A percentile compares a stretch with the other conserved stretches of the same genome.
Conservation (phyloP, 2,329 filamentous ascomycete genomes). For the Botrytis paeoniae region DNA sequence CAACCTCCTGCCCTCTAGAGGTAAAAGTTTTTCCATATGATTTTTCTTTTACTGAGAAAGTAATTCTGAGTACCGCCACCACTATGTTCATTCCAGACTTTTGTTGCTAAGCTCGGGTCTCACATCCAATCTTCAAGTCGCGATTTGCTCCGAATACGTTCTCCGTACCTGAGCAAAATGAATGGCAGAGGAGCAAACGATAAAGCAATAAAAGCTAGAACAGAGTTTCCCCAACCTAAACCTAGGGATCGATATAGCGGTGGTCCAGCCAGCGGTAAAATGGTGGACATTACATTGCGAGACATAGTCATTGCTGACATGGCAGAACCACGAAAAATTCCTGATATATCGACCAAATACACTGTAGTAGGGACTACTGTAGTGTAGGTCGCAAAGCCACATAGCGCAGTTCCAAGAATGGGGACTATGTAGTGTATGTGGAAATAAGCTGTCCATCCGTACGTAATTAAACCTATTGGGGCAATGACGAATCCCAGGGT, state of each 20-base stretch:
- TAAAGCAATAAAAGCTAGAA: slow-evolving; percentile 40
- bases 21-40: no score
- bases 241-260: slow-evolving; percentile 28
- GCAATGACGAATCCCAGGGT: slow-evolving; percentile 50
- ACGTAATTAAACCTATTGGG: slow-evolving; percentile 53
- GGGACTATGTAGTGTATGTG: slow-evolving; percentile 52
- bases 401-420: slow-evolving; percentile 52
- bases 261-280: slow-evolving; percentile 38
- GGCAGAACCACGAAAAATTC: slow-evolving; percentile 33
- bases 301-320: slow-evolving; percentile 40
- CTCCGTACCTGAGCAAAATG: neutral
- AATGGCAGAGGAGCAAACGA: slow-evolving; percentile 41
- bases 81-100: neutral
- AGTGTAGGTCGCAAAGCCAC: slow-evolving; percentile 42
- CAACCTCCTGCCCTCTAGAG: no score
- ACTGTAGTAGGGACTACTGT: slow-evolving; percentile 36
- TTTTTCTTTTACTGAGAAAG: neutral
- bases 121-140: neutral
- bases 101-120: neutral
- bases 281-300: slow-evolving; percentile 25
- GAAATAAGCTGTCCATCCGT: slow-evolving; percentile 54
- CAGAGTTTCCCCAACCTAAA: slow-evolving; percentile 48
- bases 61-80: neutral
- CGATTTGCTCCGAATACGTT: neutral
- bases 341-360: slow-evolving; percentile 51